A percentile compares a stretch with the other conserved stretches of the same genome.
Evolutionary conservation across 2,329 filamentous ascomycete genomes (phyloP).

Genomic region (Gremmenia infestans): DNA sequence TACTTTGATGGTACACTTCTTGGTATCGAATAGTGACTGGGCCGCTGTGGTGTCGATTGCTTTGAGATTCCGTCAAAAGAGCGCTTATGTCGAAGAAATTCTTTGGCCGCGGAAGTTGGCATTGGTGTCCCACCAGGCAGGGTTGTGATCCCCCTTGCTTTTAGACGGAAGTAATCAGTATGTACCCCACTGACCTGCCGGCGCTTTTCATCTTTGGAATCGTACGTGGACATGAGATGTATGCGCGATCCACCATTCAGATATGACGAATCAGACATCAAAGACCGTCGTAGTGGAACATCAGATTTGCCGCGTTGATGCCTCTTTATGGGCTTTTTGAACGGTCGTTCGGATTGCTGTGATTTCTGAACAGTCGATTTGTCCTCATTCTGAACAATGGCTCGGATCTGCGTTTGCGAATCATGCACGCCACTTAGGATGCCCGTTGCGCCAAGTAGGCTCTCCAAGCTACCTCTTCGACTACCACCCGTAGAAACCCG

Average conservation of each 20-base stretch:
- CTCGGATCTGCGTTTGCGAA: conserved; percentile 12
- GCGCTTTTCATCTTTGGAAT: conserved; percentile 17
- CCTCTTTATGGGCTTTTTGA: conserved; percentile 9
- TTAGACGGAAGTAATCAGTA: conserved; percentile 33
- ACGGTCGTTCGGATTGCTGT: conserved; percentile 16
- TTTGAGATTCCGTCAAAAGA: conserved; percentile 25
- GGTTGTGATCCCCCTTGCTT: conserved; percentile 32
- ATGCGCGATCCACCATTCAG: conserved; percentile 29
- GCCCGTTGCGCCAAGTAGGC: conserved; percentile 23
- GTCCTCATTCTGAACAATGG: conserved; percentile 15
- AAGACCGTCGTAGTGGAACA: conserved; percentile 24
- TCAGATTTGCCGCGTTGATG: conserved; percentile 23
- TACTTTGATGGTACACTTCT: conserved; percentile 23
- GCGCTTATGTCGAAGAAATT: conserved; percentile 21
- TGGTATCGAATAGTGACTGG: conserved; percentile 6
- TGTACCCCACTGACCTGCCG: conserved; percentile 29
- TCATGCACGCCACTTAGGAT: conserved; percentile 26
- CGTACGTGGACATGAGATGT: conserved; percentile 25
- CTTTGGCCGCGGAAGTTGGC: conserved; percentile 26
- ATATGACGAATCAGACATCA: conserved; percentile 29
- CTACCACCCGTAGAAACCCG: conserved; percentile 19
- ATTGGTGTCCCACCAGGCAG: conserved; percentile 28
- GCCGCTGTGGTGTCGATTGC: conserved; percentile 13
- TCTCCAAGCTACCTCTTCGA: conserved; percentile 23
- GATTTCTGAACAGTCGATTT: conserved; percentile 12